Conservation (phyloP, 495 filamentous ascomycete species). For the Penicillium daleae region DNA sequence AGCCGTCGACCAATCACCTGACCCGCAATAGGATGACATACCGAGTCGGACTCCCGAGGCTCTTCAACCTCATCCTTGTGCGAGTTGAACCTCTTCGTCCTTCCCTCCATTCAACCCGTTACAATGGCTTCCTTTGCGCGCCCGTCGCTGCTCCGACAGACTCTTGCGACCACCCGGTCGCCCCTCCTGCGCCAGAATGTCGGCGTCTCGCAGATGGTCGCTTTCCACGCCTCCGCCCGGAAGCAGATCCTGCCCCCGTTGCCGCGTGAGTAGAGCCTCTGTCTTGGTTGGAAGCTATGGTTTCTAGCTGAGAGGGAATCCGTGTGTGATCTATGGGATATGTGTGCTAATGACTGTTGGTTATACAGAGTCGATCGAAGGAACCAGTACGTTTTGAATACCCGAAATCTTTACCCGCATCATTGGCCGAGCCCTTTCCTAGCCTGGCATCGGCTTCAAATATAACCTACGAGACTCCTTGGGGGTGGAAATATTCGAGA, state of each 20-base stretch:
- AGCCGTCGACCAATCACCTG: slow-evolving; percentile 46
- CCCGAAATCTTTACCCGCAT: slow-evolving; percentile 10
- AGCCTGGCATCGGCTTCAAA: slow-evolving; percentile 4
- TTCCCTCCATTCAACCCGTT: slow-evolving; percentile 30
- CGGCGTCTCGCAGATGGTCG: slow-evolving; percentile 55
- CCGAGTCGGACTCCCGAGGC: slow-evolving; percentile 52
- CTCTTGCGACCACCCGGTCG: slow-evolving; percentile 44
- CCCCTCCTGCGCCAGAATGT: slow-evolving; percentile 45
- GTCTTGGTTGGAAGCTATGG: not conserved
- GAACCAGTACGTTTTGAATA: slow-evolving; percentile 66
- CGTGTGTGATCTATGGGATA: not conserved
- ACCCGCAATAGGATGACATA: slow-evolving; percentile 48
- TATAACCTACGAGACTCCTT: not conserved
- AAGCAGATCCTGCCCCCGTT: slow-evolving; percentile 68
- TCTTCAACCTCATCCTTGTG: slow-evolving; percentile 50
- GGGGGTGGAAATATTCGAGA: not conserved
- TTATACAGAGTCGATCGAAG: slow-evolving; percentile 69
- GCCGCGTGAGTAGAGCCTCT: slow-evolving; percentile 60
- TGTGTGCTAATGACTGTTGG: slow-evolving; percentile 31
- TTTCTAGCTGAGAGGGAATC: not conserved
- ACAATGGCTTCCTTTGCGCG: slow-evolving; percentile 52
- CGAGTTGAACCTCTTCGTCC: slow-evolving; percentile 27
- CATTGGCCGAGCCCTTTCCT: slow-evolving; percentile 12
- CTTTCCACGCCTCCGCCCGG: slow-evolving; percentile 73
- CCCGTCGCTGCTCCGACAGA: slow-evolving; percentile 44